Conservation (phyloP, 2,329 filamentous ascomycete genomes). For the Chrysoporthe puriensis region DNA sequence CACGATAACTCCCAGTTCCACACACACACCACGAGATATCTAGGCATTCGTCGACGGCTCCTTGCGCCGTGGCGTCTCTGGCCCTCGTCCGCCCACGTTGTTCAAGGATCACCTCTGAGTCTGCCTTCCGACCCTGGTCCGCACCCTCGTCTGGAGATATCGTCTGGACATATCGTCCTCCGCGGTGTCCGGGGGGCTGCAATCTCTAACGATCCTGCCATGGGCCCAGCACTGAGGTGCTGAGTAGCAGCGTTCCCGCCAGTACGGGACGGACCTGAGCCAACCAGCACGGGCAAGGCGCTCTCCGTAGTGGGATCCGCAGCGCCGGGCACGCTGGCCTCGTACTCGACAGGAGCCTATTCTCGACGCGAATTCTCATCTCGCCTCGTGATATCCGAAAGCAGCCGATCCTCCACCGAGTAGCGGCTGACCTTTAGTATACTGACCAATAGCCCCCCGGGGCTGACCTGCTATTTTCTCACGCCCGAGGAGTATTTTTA, state of each 20-base stretch:
- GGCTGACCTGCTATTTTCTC: constrained; percentile 1
- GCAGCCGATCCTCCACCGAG: constrained; percentile 4
- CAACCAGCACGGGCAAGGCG: background rate
- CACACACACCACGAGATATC: constrained; percentile 5
- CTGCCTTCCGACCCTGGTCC: background rate
- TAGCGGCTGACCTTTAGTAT: background rate
- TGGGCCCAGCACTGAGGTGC: no score
- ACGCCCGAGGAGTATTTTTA: constrained; percentile 3
- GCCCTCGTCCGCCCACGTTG: constrained; percentile 22
- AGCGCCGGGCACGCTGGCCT: no score
- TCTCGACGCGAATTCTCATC: background rate
- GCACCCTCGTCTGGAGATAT: constrained; percentile 3
- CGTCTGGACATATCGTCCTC: constrained; percentile 1
- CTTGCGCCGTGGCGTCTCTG: constrained; percentile 31
- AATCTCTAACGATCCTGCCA: no score
- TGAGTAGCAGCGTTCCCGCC: background rate
- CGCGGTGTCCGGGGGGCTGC: no score
- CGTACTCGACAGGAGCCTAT: background rate
- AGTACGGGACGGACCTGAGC: constrained; percentile 2
- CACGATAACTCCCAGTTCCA: constrained; percentile 11
- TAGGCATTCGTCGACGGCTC: constrained; percentile 21
- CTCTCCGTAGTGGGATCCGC: background rate
- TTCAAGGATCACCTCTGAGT: background rate
- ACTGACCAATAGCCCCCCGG: background rate
- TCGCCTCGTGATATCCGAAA: background rate